Conservation (phyloP, 2,329 filamentous ascomycete species). For the Passalora sequoiae region DNA sequence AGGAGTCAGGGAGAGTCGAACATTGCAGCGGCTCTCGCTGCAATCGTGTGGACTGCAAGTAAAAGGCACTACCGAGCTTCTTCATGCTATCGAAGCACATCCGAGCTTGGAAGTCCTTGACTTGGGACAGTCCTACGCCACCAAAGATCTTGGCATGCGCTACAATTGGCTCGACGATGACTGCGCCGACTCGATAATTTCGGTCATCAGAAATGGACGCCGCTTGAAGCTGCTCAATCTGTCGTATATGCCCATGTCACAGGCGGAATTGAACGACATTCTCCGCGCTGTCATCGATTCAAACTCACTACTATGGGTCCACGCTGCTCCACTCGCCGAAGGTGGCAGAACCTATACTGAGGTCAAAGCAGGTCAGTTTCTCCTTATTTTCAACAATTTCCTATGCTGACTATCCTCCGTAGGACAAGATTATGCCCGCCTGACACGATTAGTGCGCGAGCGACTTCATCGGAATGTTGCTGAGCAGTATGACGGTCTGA, state of each 20-base stretch:
- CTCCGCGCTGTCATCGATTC: constrained; percentile 30
- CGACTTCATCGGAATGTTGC: constrained; percentile 26
- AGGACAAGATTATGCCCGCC: constrained; percentile 4
- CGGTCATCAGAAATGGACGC: constrained; percentile 32
- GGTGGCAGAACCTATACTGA: constrained; percentile 16
- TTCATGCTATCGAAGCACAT: constrained; percentile 35
- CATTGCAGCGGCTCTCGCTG: constrained; percentile 33
- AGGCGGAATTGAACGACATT: constrained; percentile 30
- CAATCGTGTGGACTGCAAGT: constrained; percentile 44
- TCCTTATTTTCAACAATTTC: too few relatives aligned
- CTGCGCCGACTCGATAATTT: constrained; percentile 32
- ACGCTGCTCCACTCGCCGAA: constrained; percentile 37
- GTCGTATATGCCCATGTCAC: constrained; percentile 34
- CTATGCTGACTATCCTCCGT: too few relatives aligned
- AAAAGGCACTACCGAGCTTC: constrained; percentile 38
- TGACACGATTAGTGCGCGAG: constrained; percentile 17
- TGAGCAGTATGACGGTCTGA: constrained; percentile 21
- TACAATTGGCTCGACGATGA: constrained; percentile 47
- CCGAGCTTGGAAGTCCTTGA: constrained; percentile 39
- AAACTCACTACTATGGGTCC: constrained; percentile 37
- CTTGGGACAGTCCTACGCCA: constrained; percentile 46
- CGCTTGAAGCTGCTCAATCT: constrained; percentile 43
- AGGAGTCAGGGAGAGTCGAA: constrained; percentile 24
- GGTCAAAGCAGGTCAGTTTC: constrained; percentile 25
- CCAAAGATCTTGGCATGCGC: constrained; percentile 42